Evolutionary conservation across 1,284 basidiomycete species (phyloP), one percentile per base, ranked within the genome.

Genomic region (Xerocomus amazonicus): DNA sequence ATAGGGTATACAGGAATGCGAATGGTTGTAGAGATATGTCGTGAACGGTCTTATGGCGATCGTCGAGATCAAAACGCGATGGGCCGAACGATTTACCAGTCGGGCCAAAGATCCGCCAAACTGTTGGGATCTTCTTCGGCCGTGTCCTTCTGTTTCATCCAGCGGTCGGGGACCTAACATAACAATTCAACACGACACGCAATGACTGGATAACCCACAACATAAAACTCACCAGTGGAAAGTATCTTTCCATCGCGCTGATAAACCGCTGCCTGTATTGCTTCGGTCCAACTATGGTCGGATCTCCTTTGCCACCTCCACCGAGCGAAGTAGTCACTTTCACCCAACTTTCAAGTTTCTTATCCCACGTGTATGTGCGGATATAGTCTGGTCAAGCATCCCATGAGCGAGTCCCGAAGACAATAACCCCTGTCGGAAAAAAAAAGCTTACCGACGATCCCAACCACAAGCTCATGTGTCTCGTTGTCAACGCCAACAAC

Each of bases 331-430:
- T 80, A 2, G 90, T 87, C 62, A 98, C 96, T 66, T 98, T 99
- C 43, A 98, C 92, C 88, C 93, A 96, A 57, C 87, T 96, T 71
- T 99, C 96, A 26, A 98, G 76, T 61, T 94, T 94, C 75, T 99
- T 99, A 73, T 99, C 96, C 94, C 93, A 94, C 0, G 92, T 96
- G 62, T 94, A 96, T 2, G 92, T 95, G 16, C 92, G 83, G 52
- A 96, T 89, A 65, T 93, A 96, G 68, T 96, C 93, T 92, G 47
- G 9, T 5, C 10, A 42, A 34, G 29, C 26, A 46, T 14, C 33
- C 16, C 29, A 17, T 54, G 34, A 64, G 47, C 37, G 47, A 3
- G 6, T 7, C 23, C 19, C 16, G 17, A 16, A 39, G 13, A 3
- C 16, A 3, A 37, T 16, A 36, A 17, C 8, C 9, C 3, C 29